A percentile compares a stretch with the other conserved stretches of the same genome.
Conservation (phyloP, 768 basidiomycete genomes). For the Leccinum variicolor region DNA sequence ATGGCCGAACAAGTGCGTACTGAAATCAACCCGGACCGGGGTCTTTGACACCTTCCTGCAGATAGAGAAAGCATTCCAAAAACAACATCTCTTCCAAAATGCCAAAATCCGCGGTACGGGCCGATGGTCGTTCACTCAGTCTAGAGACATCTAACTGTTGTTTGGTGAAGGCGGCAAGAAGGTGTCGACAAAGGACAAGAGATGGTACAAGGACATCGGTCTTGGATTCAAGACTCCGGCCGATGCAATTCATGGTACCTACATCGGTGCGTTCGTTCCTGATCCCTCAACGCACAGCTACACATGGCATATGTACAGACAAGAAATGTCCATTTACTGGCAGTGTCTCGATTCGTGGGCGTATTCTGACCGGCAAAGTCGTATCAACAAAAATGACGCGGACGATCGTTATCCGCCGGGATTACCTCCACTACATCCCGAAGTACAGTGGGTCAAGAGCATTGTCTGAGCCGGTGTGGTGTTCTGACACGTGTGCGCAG, state of each 20-base stretch:
- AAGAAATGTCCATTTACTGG: conserved; percentile 99
- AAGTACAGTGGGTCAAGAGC: conserved; percentile 84
- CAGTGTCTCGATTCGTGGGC: conserved; percentile 95
- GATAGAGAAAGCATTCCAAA: conserved; percentile 98
- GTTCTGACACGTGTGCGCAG: conserved; percentile 36
- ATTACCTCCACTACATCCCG: conserved; percentile 94
- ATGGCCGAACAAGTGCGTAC: conserved; percentile 63
- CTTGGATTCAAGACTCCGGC: conserved; percentile 94
- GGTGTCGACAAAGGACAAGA: conserved; percentile 89
- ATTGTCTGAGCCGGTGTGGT: background rate
- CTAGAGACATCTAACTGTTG: conserved; percentile 6
- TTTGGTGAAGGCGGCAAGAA: conserved; percentile 69
- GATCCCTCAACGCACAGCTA: background rate
- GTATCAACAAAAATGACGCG: conserved; percentile 99
- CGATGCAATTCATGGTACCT: conserved; percentile 94
- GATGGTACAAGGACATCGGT: conserved; percentile 99
- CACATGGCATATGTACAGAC: conserved; percentile 47
- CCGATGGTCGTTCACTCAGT: conserved; percentile 5
- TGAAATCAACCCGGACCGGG: background rate
- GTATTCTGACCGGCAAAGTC: conserved; percentile 97
- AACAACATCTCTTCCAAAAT: conserved; percentile 98
- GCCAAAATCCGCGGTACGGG: conserved; percentile 87
- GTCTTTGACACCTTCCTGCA: conserved; percentile 29
- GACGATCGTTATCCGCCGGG: conserved; percentile 93
- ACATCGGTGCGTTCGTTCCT: conserved; percentile 70